Percentiles rank a stretch among this genome's conserved stretches.
phyloP scores from a whole-genome alignment of 768 basidiomycete genomes.

The Leccinum imitatum region DNA sequence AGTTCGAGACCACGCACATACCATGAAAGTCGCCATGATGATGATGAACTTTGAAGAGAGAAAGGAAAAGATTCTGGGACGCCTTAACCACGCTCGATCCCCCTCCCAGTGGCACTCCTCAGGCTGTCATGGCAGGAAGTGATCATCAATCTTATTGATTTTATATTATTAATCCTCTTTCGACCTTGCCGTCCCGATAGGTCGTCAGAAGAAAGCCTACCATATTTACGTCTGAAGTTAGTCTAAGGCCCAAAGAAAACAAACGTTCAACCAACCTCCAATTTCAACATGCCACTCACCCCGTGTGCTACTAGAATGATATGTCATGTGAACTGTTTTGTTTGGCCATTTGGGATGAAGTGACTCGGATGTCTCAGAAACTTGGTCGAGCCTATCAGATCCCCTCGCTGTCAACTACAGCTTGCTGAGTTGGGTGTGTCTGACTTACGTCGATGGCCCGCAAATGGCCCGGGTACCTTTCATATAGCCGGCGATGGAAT shows the following conservation, averaged over 20 bases:
- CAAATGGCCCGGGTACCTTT: too few species aligned
- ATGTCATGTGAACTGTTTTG: neutral
- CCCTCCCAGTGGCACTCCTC: slow-evolving; percentile 23
- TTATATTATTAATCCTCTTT: neutral
- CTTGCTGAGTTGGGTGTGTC: too few species aligned
- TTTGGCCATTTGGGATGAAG: neutral
- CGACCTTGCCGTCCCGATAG: neutral
- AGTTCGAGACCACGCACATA: slow-evolving; percentile 78
- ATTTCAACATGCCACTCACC: neutral
- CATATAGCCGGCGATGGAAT: too few species aligned
- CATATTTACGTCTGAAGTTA: neutral
- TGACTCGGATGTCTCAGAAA: neutral
- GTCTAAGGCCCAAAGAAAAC: neutral
- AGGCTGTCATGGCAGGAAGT: neutral
- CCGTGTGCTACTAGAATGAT: too few species aligned
- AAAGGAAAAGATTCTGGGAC: slow-evolving; percentile 64
- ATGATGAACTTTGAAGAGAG: slow-evolving; percentile 84
- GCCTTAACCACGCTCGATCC: slow-evolving; percentile 86
- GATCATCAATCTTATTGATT: neutral
- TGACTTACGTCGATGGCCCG: too few species aligned
- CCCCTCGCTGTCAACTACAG: too few species aligned
- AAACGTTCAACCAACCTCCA: neutral
- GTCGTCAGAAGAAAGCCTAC: neutral
- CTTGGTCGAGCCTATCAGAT: neutral
- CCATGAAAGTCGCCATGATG: slow-evolving; percentile 79